Base-by-base conservation (phyloP, 2,329 filamentous ascomycete species). In the Trichoderma asperellum region DNA sequence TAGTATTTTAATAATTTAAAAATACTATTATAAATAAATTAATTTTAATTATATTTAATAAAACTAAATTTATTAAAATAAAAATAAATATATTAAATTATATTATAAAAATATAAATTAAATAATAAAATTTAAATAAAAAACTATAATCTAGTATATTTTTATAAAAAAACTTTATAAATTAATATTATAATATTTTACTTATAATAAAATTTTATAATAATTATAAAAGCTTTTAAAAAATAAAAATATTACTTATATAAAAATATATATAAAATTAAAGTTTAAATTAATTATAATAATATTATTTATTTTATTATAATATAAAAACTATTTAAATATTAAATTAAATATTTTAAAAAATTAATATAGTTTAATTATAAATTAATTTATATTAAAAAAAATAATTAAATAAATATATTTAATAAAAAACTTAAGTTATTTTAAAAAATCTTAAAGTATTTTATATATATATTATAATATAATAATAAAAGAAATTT, bases 141-240 rank as follows among this genome's bases (percentile, higher is more conserved):
- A 72, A 62, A 49, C 18, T 74, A 65, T 55, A 69, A 14, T 49
- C 27, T 21, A 72, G 72, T 61, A 32, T 16, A 24, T 72, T 53
- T 72, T 69, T 29, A 75, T 57, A 16, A 73, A 73, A 29, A 73
- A 75, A 58, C 43, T 75, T 29, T 49, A 73, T 60, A 68, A 14
- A 55, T 12, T 76, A 70, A 47, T n/a, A n/a, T n/a, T 74, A 43
- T 76, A 76, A 14, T 76, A 76, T 6, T 21, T 40, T 29, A 74
- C 74, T 11, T 72, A 75, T 56, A 64, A 75, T 60, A 74, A 32
- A 32, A 32, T 72, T 72, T 76, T 32, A 59, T 75, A 18, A 47
- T 55, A 7, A 76, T 77, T 32, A 62, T 75, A 66, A 6, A 32
- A 32, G 29, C 29, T 4, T 32, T 32, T 32, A 32, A 32, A 32